phyloP scores from a whole-genome alignment of 176 grass and related monocot species.

The Urochloa ruziziensis region DNA sequence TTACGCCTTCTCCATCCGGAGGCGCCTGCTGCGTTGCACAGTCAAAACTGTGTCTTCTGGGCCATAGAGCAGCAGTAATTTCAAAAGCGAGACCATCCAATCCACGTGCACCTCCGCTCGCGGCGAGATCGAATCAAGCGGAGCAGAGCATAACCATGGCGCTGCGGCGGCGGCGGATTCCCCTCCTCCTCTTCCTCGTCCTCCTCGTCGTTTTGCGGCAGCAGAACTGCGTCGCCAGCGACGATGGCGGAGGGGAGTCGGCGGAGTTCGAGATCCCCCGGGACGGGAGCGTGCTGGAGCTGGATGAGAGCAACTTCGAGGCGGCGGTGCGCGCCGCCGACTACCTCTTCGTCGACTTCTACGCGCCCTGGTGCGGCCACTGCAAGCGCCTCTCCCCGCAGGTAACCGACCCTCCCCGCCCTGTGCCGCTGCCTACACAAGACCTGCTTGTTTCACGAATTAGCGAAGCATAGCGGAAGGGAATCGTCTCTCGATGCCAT shows the following conservation, averaged over 20 bases:
- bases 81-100: background rate
- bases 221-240: slow-evolving; percentile 14
- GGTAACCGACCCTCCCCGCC: slow-evolving; percentile 27
- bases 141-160: background rate
- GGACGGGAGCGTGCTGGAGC: slow-evolving; percentile 76
- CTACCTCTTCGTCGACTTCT: slow-evolving; percentile 84
- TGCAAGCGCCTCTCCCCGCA: slow-evolving; percentile 92
- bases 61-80: background rate
- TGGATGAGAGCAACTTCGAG: slow-evolving; percentile 82
- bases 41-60: background rate
- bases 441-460: background rate
- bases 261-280: slow-evolving; percentile 45
- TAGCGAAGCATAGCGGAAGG: background rate
- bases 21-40: background rate
- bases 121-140: slow-evolving; percentile 11
- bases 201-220: slow-evolving; percentile 3
- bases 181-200: background rate
- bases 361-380: slow-evolving; percentile 95
- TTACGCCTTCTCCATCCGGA: background rate
- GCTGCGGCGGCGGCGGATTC: background rate
- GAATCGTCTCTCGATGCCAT: background rate
- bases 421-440: background rate
- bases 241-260: slow-evolving; percentile 6
- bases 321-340: slow-evolving; percentile 55
- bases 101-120: background rate